Percentiles rank a stretch among this genome's conserved stretches.
Conservation (phyloP, 1,284 basidiomycete genomes). For the Rhodotorula sp. region DNA sequence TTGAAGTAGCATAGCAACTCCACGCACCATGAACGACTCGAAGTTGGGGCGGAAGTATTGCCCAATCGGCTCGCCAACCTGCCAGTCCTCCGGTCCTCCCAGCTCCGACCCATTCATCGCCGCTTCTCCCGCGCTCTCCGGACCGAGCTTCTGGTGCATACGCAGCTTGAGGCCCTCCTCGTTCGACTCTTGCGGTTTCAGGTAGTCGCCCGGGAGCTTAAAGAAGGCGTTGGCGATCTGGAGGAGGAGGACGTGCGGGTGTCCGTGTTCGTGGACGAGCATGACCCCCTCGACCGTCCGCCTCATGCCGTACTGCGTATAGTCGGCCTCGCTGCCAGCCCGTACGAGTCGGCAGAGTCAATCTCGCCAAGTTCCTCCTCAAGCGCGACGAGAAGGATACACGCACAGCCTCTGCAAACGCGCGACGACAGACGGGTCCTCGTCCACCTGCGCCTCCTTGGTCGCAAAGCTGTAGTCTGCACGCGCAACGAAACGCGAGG, state of each 20-base stretch:
- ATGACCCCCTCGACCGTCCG: constrained; percentile 78
- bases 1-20: not conserved
- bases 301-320: constrained; percentile 76
- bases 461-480: constrained; percentile 51
- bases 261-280: constrained; percentile 72
- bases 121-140: constrained; percentile 44
- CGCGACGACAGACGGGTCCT: constrained; percentile 83
- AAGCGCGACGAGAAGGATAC: not conserved
- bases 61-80: constrained; percentile 87
- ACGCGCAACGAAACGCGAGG: not conserved
- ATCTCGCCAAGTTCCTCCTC: not conserved
- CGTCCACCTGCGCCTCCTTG: constrained; percentile 92
- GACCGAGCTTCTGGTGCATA: constrained; percentile 82
- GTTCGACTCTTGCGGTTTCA: constrained; percentile 93
- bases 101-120: constrained; percentile 3
- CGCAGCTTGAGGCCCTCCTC: constrained; percentile 80
- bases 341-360: not conserved
- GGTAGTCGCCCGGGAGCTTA: constrained; percentile 97
- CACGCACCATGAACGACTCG: constrained; percentile 90
- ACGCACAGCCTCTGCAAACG: constrained; percentile 45
- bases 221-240: constrained; percentile 99
- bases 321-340: constrained; percentile 71
- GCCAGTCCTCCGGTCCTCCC: constrained; percentile 64
- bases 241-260: constrained; percentile 93
- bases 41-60: constrained; percentile 98